Percentiles rank a stretch among this genome's conserved stretches.
phyloP scores from a whole-genome alignment of 805 yeast genomes.

The Schizosaccharomyces lindneri region DNA sequence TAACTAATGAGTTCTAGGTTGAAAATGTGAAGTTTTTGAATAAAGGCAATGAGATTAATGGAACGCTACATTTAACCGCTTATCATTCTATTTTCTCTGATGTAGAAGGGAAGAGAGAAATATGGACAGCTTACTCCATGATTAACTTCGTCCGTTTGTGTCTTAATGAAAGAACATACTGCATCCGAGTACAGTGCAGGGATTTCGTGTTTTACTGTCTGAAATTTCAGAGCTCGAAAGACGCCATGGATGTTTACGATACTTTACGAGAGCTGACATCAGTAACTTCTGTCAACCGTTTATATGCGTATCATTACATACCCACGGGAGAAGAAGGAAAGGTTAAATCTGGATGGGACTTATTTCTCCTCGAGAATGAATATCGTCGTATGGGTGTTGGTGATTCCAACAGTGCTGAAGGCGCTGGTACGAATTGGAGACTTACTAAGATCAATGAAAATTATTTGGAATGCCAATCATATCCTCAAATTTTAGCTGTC shows the following conservation, averaged over 20 bases:
- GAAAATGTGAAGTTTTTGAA: background rate
- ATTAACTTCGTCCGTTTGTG: conserved; percentile 21
- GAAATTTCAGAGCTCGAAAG: conserved; percentile 34
- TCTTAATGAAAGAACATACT: conserved; percentile 12
- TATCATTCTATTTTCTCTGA: conserved; percentile 47
- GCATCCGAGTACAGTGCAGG: conserved; percentile 51
- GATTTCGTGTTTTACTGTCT: conserved; percentile 66
- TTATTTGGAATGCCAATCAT: conserved; percentile 21
- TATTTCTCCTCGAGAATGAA: conserved; percentile 39
- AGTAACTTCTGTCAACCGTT: conserved; percentile 22
- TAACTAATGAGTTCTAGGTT: background rate
- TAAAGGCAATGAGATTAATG: background rate
- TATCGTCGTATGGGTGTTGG: conserved; percentile 45
- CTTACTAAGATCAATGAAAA: conserved; percentile 35
- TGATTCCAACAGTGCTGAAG: conserved; percentile 5
- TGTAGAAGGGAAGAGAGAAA: conserved; percentile 24
- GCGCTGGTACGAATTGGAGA: conserved; percentile 30
- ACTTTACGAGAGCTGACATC: conserved; percentile 44
- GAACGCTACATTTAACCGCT: conserved; percentile 33
- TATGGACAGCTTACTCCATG: conserved; percentile 83
- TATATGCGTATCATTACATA: conserved; percentile 62
- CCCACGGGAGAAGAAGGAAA: conserved; percentile 47
- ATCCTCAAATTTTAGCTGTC: conserved; percentile 42
- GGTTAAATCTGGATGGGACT: conserved; percentile 44
- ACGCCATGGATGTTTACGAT: conserved; percentile 48